Evolutionary conservation across 306 rosid genomes (phyloP).

Genomic region (Arachis stenosperma): DNA sequence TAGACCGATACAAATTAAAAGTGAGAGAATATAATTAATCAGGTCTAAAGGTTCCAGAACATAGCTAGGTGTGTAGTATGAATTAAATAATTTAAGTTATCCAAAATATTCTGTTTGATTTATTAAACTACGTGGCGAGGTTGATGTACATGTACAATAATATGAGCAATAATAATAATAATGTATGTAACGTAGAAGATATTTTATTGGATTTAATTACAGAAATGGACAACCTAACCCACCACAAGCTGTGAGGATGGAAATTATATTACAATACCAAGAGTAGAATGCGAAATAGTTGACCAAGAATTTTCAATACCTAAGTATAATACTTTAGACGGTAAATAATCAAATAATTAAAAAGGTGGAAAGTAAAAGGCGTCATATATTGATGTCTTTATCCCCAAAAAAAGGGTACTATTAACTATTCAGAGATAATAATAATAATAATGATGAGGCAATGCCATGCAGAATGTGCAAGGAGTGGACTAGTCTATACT

Average conservation of each 20-base stretch:
- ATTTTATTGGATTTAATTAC: not conserved
- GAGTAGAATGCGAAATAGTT: not conserved
- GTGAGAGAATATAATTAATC: not conserved
- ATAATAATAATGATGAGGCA: conserved; percentile 14
- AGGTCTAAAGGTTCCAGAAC: not conserved
- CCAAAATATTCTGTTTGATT: conserved; percentile 19
- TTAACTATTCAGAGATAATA: not conserved
- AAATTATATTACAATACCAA: too few species aligned
- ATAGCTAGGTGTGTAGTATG: not conserved
- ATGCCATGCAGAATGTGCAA: conserved; percentile 43
- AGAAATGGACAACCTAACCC: not conserved
- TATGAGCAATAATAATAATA: not conserved
- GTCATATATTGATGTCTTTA: conserved; percentile 26
- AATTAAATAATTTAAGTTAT: conserved; percentile 27
- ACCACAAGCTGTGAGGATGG: not conserved
- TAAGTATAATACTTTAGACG: conserved; percentile 2
- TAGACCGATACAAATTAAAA: not conserved
- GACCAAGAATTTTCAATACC: not conserved
- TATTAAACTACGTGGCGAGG: not conserved
- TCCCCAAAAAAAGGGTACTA: not conserved
- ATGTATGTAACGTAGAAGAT: not conserved
- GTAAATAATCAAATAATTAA: not conserved
- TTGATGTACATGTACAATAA: not conserved
- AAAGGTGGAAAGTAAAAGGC: conserved; percentile 39
- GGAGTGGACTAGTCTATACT: not conserved